Evolutionary conservation across 2,329 filamentous ascomycete genomes (phyloP), one percentile per base, ranked within the genome.

Genomic region (Talaromyces sp.): DNA sequence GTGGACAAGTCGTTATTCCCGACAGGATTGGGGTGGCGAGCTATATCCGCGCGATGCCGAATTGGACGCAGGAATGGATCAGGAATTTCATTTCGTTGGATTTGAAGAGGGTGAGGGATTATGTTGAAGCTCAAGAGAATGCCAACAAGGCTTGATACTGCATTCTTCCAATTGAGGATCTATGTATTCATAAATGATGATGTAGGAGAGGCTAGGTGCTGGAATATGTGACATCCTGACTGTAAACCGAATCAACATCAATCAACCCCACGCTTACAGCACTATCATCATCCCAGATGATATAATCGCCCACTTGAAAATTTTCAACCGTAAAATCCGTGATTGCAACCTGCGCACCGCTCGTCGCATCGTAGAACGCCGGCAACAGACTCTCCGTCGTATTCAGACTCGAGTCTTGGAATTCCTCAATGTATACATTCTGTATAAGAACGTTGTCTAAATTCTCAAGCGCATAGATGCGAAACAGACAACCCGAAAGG

Each of bases 1-100:
- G 81, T 64, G 82, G 79, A 4, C 78, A 81, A 66, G 69, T 84
- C 16, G 74, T 84, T 21, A 66, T 84, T 25, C 80, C 83, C 2
- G 72, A 21, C 67, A 75, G 66, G 64, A 75, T 68, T 18, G 72
- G 14, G 2, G 48, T 44, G 2, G 67, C 67, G 12, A 70, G 69
- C 25, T 39, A 71, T 55, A 48, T 77, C 50, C 68, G 75, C 14
- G 74, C 68, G 5, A 66, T 75, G 62, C 76, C 81, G 1, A 75
- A 74, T 42, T 83, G 81, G 81, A 31, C 81, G 60, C 81, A 83
- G 67, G 80, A 82, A 67, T 42, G 57, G 3, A 66, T 69, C 14
- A 69, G 80, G 4, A 66, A 67, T 7, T 56, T 68, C 31, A 69
- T 64, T 2, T 75, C 73, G 9, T 60, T 59, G 33, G 63, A 68